Evolutionary conservation across 306 rosid species (phyloP), one percentile per base, ranked within the genome.

Genomic region (Quercus alba): DNA sequence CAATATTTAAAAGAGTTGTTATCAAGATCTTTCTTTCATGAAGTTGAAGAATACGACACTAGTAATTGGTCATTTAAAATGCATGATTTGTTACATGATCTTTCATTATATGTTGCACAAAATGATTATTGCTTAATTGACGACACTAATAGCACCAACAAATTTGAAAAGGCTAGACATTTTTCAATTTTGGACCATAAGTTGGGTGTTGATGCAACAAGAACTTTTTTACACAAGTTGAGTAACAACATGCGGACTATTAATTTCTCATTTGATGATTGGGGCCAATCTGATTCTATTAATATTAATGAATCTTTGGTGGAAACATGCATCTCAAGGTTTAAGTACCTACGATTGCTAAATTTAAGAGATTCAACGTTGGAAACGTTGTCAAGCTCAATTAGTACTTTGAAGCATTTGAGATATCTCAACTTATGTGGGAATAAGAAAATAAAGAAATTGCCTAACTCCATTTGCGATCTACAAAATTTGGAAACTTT

Each of bases 401-500:
- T 80, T 23, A 25, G 77, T 9, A 35, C 28, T 4, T 46, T 80
- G 76, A 84, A 26, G 35, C 73, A 33, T 18, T 72, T 41, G 75
- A 82, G 85, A 72, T 46, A 74, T 75, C 77, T 83, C 14, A 6
- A 57, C 64, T 59, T 78, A 20, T 2, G 54, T 0, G 1, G 4
- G 9, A 83, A 78, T 59, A 2, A 1, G 2, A 23, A 5, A 57
- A 51, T 83, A 4, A 33, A 19, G 41, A 74, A 62, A 52, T 80
- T 74, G 33, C 88, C 86, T 4, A 23, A 55, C 62, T 84, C 81
- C 62, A 54, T 79, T 56, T 84, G 86, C 28, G 62, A 52, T 41
- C 81, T 84, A 30, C 85, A 12, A 31, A 82, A 64, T 38, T 74
- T 84, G 78, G 77, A 82, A 30, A 52, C 70, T 14, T 72, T 84